phyloP scores from a whole-genome alignment of 768 basidiomycete species.

The Mycena albidolilacea region DNA sequence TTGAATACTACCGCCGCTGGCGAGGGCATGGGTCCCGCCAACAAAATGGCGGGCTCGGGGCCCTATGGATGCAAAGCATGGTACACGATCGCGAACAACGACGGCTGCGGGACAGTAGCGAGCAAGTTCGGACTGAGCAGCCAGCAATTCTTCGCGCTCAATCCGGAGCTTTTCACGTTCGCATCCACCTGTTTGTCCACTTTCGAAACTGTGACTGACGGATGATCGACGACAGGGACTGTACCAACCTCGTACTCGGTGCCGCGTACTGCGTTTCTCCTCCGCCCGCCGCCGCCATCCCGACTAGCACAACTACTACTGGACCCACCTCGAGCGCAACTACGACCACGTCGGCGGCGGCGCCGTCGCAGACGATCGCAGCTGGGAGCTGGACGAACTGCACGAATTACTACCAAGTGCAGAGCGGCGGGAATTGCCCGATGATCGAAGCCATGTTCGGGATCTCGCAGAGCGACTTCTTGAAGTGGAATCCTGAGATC shows the following conservation, averaged over 20 bases:
- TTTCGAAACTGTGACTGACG: neutral
- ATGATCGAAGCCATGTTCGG: neutral
- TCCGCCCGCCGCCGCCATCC: neutral
- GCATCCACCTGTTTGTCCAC: neutral
- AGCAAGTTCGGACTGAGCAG: neutral
- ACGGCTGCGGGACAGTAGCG: neutral
- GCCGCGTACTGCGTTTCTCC: slow-evolving; percentile 14
- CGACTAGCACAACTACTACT: neutral
- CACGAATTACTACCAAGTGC: neutral
- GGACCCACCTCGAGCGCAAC: neutral
- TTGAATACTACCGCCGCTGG: neutral
- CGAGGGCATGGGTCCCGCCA: slow-evolving; percentile 1
- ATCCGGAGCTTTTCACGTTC: slow-evolving; percentile 5
- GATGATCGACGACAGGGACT: neutral
- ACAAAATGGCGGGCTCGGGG: neutral
- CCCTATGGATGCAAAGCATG: neutral
- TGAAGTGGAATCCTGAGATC: neutral
- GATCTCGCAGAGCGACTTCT: neutral
- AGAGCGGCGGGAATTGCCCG: neutral
- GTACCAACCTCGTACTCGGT: slow-evolving; percentile 6
- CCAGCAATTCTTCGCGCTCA: neutral
- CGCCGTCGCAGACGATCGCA: neutral
- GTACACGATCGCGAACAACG: neutral
- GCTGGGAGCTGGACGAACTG: neutral
- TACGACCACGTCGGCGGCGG: neutral